These are phyloP conservation scores for Barnettozyma sp. DNA, from an alignment of 805 yeast genomes.

Conservation along the genomic window DNA sequence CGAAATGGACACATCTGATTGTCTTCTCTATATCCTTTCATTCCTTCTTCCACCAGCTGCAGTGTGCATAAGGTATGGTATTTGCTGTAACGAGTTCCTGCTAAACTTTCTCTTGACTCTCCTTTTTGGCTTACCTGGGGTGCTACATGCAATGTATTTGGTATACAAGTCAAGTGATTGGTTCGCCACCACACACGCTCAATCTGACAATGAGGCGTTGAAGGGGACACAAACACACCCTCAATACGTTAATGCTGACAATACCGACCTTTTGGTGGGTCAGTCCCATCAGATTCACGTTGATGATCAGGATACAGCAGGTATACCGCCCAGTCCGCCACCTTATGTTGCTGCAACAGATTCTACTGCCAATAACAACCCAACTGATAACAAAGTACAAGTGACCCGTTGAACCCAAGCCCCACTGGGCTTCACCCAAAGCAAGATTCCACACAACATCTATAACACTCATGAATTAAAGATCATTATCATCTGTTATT, in stretches of 20 bases:
- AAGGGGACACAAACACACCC: slow-evolving; percentile 10
- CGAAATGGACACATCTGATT: slow-evolving; percentile 32
- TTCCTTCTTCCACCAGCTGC: slow-evolving; percentile 71
- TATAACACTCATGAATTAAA: too few species aligned
- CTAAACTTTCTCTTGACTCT: slow-evolving; percentile 60
- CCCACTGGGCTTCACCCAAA: too few species aligned
- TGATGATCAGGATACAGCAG: neutral
- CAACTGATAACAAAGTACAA: slow-evolving; percentile 24
- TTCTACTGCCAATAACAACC: neutral
- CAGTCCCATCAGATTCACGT: too few species aligned
- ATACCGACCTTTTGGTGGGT: too few species aligned
- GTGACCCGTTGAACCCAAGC: neutral
- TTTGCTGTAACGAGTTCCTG: slow-evolving; percentile 45
- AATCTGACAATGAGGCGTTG: slow-evolving; percentile 19
- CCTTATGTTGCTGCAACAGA: too few species aligned
- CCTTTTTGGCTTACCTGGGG: slow-evolving; percentile 73
- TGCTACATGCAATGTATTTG: slow-evolving; percentile 51
- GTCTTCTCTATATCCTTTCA: slow-evolving; percentile 52
- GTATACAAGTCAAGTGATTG: slow-evolving; percentile 4
- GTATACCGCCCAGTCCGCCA: slow-evolving; percentile 22
- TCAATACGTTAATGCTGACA: too few species aligned
- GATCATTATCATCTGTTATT: too few species aligned
- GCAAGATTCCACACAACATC: too few species aligned
- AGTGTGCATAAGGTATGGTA: slow-evolving; percentile 58
- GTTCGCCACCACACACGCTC: neutral